Base-by-base conservation (phyloP, 768 basidiomycete genomes). In the Mycena galericulata region DNA sequence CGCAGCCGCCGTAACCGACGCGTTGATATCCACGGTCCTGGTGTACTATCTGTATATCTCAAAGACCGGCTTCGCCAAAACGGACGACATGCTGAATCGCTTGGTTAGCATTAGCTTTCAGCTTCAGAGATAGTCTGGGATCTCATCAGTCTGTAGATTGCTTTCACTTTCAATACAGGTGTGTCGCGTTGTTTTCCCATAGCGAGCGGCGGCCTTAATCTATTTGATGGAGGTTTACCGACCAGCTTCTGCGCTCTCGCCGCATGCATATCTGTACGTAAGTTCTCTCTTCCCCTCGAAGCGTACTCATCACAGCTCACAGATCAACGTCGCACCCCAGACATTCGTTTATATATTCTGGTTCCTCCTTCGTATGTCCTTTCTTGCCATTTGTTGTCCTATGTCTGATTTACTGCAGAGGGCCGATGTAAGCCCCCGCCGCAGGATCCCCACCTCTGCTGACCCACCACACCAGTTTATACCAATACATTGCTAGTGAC, bases 61-160 rank as follows among this genome's bases (percentile, higher is more conserved):
- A 1, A 72, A 68, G 22, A 72, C 51, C 11, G 50, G 66, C 2
- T 53, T 59, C 34, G 41, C 34, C 18, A 51, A 45, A 18, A 65
- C 70, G 4, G 62, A 72, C 59, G 54, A 60, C 34, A 65, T 72
- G 67, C 46, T 72, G 10, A 72, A 72, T 41, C 67, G 70, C 14
- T 29, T 72, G 38, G 70, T 72, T 2, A 2, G 65, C 36, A 12
- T 22, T 32, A 15, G 4, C 32, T 30, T 14, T 11, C 18, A 18
- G 29, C 6, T 6, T 26, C 2, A 4, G 38, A n/a, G 17, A 2
- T 4, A 12, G 9, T 26, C 55, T 40, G 9, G 27, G 11, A 4
- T 29, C 17, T 41, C 27, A 12, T n/a, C 30, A 43, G 1, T 24
- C n/a, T n/a, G 30, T 43, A 58, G 57, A 58, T 58, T 45, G 43